These are phyloP conservation scores for Cladosporium sp. DNA, from an alignment of 2,329 filamentous ascomycete genomes.

Conservation along the genomic window DNA sequence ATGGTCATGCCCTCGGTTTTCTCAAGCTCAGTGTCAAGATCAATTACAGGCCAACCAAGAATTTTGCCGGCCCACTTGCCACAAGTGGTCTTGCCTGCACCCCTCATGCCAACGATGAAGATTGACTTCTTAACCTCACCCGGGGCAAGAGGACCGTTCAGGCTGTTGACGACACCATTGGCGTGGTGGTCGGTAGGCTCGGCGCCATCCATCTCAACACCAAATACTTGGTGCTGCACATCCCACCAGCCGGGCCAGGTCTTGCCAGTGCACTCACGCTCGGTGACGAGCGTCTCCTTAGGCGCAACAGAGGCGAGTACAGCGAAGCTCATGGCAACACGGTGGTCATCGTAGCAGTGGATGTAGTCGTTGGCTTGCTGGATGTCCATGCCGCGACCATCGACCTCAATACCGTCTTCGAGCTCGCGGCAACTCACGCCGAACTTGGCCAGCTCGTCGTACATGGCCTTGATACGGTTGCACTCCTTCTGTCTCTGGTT, in stretches of 20 bases:
- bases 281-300: slow-evolving; percentile 69
- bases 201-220: slow-evolving; percentile 69
- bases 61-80: slow-evolving; percentile 78
- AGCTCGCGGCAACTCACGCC: slow-evolving; percentile 81
- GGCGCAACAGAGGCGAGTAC: slow-evolving; percentile 74
- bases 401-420: slow-evolving; percentile 85
- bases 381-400: slow-evolving; percentile 51
- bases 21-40: slow-evolving; percentile 87
- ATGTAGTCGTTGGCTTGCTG: slow-evolving; percentile 63
- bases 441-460: slow-evolving; percentile 89
- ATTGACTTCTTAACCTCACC: slow-evolving; percentile 60
- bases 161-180: slow-evolving; percentile 31
- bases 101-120: slow-evolving; percentile 95
- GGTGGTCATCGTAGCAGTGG: slow-evolving; percentile 94
- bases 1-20: slow-evolving; percentile 68
- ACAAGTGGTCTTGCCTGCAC: slow-evolving; percentile 92
- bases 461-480: slow-evolving; percentile 94
- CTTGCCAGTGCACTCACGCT: slow-evolving; percentile 91
- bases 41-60: slow-evolving; percentile 72
- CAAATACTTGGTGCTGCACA: slow-evolving; percentile 72
- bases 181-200: slow-evolving; percentile 44
- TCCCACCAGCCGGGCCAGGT: slow-evolving; percentile 99
- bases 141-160: slow-evolving; percentile 25
- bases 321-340: slow-evolving; percentile 97
- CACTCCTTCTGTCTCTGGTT: slow-evolving; percentile 98